Evolutionary conservation across 441 rosid genomes (phyloP).

Genomic region (Bocquillonia castaneifolia): DNA sequence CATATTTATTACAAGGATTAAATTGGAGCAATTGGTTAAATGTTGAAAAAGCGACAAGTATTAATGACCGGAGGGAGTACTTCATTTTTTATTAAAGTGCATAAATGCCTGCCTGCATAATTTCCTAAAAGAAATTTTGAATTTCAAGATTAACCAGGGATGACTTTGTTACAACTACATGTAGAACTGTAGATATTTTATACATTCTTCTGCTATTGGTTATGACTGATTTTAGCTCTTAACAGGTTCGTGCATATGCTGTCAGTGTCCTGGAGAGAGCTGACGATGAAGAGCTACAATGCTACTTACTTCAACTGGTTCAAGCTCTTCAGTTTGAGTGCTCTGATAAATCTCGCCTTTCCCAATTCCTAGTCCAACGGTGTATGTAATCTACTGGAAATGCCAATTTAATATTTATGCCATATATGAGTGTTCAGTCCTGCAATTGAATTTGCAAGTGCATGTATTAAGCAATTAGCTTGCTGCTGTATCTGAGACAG

Average conservation of each 20-base stretch:
- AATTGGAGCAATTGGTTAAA: no score
- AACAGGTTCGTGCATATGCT: conserved; percentile 98
- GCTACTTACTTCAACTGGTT: conserved; percentile 95
- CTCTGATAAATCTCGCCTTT: conserved; percentile 89
- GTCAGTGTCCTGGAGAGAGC: conserved; percentile 97
- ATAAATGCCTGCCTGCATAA: neutral
- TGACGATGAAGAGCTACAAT: conserved; percentile 96
- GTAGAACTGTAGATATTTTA: neutral
- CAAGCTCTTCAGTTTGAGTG: conserved; percentile 99
- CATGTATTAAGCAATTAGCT: neutral
- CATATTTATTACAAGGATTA: no score
- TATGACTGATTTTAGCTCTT: conserved; percentile 20
- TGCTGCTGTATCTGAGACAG: conserved; percentile 23
- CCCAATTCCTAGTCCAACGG: conserved; percentile 87
- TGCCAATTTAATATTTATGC: neutral
- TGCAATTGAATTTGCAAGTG: neutral
- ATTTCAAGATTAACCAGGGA: neutral
- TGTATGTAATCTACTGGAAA: conserved; percentile 44
- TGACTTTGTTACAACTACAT: neutral
- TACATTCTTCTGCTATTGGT: neutral
- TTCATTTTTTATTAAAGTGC: neutral
- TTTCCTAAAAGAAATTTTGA: neutral
- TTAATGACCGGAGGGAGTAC: no score
- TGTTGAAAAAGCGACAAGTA: no score
- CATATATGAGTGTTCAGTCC: neutral